Conservation (phyloP, 2,329 filamentous ascomycete genomes). For the Ilyonectria destructans region DNA sequence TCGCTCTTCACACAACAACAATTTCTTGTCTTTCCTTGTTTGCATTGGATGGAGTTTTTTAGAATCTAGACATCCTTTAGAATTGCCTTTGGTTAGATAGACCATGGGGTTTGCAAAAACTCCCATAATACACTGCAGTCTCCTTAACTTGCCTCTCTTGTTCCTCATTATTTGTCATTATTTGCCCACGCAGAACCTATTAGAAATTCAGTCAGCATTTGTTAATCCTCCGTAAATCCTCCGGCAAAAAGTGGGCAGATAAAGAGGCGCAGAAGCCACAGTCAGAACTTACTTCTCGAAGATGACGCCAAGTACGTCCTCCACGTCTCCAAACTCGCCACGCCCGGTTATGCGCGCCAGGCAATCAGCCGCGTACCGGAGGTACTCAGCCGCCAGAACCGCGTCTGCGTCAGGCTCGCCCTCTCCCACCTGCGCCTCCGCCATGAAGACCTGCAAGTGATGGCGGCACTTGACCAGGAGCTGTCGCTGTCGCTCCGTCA, state of each 20-base stretch:
- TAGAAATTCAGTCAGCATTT: constrained; percentile 38
- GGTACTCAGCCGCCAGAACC: constrained; percentile 90
- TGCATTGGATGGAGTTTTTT: constrained; percentile 37
- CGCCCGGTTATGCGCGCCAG: constrained; percentile 91
- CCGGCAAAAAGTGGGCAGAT: constrained; percentile 21
- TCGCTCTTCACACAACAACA: constrained; percentile 27
- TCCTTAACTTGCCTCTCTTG: background rate
- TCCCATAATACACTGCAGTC: constrained; percentile 21
- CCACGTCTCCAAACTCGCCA: constrained; percentile 89
- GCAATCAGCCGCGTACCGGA: constrained; percentile 85
- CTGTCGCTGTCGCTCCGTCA: constrained; percentile 90
- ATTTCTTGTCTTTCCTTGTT: constrained; percentile 27
- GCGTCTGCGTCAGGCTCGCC: constrained; percentile 78
- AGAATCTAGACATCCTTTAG: constrained; percentile 29
- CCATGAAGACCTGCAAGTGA: constrained; percentile 82
- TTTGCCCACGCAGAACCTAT: constrained; percentile 66
- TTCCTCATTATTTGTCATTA: constrained; percentile 41
- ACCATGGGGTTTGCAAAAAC: constrained; percentile 19
- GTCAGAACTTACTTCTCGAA: constrained; percentile 88
- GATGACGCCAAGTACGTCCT: constrained; percentile 95
- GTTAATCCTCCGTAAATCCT: constrained; percentile 15
- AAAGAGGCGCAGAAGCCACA: constrained; percentile 15
- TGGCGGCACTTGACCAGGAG: constrained; percentile 82
- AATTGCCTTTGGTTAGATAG: constrained; percentile 13
- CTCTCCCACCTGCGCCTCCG: constrained; percentile 63